Conservation (phyloP, 2,329 filamentous ascomycete genomes). For the Nemania sp. region DNA sequence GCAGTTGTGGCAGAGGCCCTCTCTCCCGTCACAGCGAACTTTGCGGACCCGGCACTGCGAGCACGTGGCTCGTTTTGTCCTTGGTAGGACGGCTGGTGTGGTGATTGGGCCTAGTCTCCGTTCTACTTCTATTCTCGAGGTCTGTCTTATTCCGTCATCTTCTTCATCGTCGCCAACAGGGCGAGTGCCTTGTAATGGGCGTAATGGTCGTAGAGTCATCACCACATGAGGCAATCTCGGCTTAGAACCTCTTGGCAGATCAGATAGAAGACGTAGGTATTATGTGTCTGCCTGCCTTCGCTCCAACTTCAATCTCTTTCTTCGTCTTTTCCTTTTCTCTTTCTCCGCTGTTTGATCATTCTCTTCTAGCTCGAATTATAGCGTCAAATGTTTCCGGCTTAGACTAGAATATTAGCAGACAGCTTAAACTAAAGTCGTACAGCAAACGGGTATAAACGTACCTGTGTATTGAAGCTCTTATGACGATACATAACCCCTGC, state of each 20-base stretch:
- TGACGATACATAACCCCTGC: constrained; percentile 5
- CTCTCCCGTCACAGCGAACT: constrained; percentile 51
- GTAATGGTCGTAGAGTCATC: constrained; percentile 47
- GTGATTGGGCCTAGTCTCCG: constrained; percentile 17
- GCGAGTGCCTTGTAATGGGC: constrained; percentile 42
- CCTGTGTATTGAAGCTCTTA: constrained; percentile 4
- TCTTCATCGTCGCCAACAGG: constrained; percentile 18
- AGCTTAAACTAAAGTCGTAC: too few relatives aligned
- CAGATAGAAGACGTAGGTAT: neutral
- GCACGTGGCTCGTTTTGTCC: constrained; percentile 45
- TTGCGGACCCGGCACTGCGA: constrained; percentile 49
- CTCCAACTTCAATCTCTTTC: constrained; percentile 14
- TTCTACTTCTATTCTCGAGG: neutral
- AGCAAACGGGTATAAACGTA: neutral
- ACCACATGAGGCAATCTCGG: constrained; percentile 7
- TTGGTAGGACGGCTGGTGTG: constrained; percentile 22
- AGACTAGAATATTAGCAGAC: neutral
- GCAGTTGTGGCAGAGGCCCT: constrained; percentile 51
- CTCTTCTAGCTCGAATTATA: constrained; percentile 4
- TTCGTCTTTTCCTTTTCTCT: constrained; percentile 12
- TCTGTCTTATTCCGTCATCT: constrained; percentile 5
- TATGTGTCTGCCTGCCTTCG: neutral
- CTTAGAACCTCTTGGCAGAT: neutral
- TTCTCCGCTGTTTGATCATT: constrained; percentile 14
- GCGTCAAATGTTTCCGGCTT: neutral